Evolutionary conservation across 2,329 filamentous ascomycete genomes (phyloP).

Genomic region (Penicillium sp.): DNA sequence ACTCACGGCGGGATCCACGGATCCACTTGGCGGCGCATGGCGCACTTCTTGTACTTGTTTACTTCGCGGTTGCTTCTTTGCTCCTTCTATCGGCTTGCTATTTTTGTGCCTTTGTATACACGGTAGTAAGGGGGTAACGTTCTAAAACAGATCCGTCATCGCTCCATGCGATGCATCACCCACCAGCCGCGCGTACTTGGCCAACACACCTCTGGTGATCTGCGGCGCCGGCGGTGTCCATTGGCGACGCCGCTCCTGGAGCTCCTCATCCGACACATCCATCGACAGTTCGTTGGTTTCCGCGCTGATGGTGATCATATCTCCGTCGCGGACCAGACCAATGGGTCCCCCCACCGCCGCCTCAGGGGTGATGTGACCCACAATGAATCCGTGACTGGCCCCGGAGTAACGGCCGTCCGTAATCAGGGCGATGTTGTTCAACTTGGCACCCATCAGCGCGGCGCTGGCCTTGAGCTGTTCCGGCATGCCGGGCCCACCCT

Average conservation of each 20-base stretch:
- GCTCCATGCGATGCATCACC: slow-evolving; percentile 90
- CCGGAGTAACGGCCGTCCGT: slow-evolving; percentile 90
- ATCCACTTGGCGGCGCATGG: slow-evolving; percentile 9
- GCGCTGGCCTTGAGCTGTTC: slow-evolving; percentile 87
- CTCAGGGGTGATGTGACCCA: slow-evolving; percentile 89
- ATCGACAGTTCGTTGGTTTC: slow-evolving; percentile 71
- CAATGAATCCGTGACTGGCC: slow-evolving; percentile 87
- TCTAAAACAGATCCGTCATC: slow-evolving; percentile 69
- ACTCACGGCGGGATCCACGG: slow-evolving; percentile 10
- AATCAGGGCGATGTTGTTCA: slow-evolving; percentile 84
- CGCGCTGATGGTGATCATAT: slow-evolving; percentile 82
- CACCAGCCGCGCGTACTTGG: slow-evolving; percentile 85
- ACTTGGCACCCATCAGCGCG: slow-evolving; percentile 86
- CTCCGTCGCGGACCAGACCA: slow-evolving; percentile 75
- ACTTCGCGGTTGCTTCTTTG: background rate
- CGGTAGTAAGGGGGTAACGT: background rate
- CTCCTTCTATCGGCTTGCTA: background rate
- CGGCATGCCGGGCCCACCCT: slow-evolving; percentile 92
- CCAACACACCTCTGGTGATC: slow-evolving; percentile 79
- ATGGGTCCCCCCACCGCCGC: slow-evolving; percentile 87
- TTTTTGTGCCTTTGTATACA: background rate
- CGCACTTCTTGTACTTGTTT: background rate
- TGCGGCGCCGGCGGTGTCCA: slow-evolving; percentile 71
- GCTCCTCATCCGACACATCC: slow-evolving; percentile 68
- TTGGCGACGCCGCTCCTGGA: slow-evolving; percentile 59